Evolutionary conservation across 1,139 yeast species (phyloP).

Genomic region (Geotrichum cucujoidarum): DNA sequence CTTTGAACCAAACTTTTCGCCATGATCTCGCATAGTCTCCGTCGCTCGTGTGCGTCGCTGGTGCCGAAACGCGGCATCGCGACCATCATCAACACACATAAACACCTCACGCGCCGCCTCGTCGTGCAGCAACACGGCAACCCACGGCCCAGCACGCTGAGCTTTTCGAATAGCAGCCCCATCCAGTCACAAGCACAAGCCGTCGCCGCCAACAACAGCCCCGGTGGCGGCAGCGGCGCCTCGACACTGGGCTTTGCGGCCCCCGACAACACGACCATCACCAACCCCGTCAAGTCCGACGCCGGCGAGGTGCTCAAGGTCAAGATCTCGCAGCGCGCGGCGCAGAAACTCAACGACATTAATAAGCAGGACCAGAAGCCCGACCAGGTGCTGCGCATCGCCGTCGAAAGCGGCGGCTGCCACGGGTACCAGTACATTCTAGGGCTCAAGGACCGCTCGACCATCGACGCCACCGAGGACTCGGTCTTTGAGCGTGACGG

Average conservation of each 20-base stretch:
- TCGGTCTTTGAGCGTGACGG: conserved; percentile 61
- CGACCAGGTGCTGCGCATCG: conserved; percentile 60
- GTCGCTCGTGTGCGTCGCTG: not conserved
- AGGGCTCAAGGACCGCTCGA: conserved; percentile 50
- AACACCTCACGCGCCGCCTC: conserved; percentile 11
- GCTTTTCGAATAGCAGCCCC: conserved; percentile 11
- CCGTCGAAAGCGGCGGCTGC: conserved; percentile 97
- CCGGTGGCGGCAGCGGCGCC: too few relatives aligned
- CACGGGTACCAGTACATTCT: conserved; percentile 94
- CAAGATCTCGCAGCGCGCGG: conserved; percentile 45
- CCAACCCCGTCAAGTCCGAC: conserved; percentile 34
- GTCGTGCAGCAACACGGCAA: conserved; percentile 7
- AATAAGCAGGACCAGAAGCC: conserved; percentile 55
- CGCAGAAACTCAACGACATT: conserved; percentile 52
- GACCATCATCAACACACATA: conserved; percentile 12
- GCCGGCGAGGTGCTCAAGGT: conserved; percentile 36
- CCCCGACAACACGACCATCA: conserved; percentile 26
- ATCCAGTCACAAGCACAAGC: conserved; percentile 1
- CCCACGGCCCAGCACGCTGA: conserved; percentile 3
- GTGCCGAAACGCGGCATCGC: conserved; percentile 6
- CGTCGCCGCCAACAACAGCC: not conserved
- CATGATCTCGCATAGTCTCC: not conserved
- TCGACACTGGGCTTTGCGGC: conserved; percentile 25
- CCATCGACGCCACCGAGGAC: conserved; percentile 42
- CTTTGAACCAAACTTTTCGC: too few relatives aligned